Evolutionary conservation across 306 rosid species (phyloP).

Genomic region (Trifolium subterraneum): DNA sequence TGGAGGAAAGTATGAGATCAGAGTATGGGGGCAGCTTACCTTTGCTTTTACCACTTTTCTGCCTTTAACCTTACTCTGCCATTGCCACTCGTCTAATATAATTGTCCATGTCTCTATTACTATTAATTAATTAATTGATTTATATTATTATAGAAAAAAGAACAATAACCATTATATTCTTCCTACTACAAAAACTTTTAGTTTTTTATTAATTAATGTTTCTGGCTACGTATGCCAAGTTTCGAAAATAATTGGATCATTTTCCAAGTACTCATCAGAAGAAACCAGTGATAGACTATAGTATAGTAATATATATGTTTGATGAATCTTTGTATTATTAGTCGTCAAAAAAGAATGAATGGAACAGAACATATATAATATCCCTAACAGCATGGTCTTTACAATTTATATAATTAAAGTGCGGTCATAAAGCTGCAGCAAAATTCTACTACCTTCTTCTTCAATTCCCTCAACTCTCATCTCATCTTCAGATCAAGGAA

Average conservation of each 20-base stretch:
- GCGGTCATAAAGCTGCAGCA: constrained; percentile 24
- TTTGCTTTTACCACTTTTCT: constrained; percentile 41
- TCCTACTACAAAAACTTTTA: constrained; percentile 29
- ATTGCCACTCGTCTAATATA: neutral
- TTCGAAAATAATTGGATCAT: constrained; percentile 12
- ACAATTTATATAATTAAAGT: constrained; percentile 3
- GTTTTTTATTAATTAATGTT: constrained; percentile 50
- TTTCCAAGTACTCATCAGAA: constrained; percentile 40
- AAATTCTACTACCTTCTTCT: neutral
- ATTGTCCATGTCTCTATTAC: neutral
- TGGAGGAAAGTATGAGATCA: constrained; percentile 63
- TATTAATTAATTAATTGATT: too few relatives aligned
- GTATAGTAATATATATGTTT: neutral
- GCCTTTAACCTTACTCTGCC: constrained; percentile 17
- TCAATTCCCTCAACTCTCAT: neutral
- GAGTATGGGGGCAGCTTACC: constrained; percentile 67
- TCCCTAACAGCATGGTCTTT: constrained; percentile 5
- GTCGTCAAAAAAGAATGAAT: constrained; percentile 9
- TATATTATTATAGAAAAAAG: neutral
- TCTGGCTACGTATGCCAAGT: constrained; percentile 4
- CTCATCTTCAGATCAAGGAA: neutral
- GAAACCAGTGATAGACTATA: neutral
- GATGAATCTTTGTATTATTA: neutral
- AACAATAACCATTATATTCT: neutral
- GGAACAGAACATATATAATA: neutral